Evolutionary conservation across 2,329 filamentous ascomycete genomes (phyloP).

Genomic region (Clathrospora elynae): DNA sequence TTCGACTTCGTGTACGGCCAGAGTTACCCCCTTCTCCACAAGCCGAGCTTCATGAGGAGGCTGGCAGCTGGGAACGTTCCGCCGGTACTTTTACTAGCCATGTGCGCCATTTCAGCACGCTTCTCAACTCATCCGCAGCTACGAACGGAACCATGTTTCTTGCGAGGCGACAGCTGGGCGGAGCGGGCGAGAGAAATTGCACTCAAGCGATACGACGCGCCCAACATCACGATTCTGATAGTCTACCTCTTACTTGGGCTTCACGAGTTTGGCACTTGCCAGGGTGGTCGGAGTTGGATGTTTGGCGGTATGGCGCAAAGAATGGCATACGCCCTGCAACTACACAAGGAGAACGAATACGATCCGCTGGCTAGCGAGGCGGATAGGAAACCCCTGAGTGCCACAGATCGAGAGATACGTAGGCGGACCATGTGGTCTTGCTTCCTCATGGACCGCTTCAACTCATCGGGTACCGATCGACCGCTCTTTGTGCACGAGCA

Average conservation of each 20-base stretch:
- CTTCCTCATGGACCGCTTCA: slow-evolving; percentile 96
- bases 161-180: slow-evolving; percentile 91
- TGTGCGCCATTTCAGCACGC: slow-evolving; percentile 92
- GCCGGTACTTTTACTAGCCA: slow-evolving; percentile 87
- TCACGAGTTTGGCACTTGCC: slow-evolving; percentile 96
- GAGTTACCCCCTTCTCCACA: slow-evolving; percentile 91
- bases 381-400: slow-evolving; percentile 71
- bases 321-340: slow-evolving; percentile 94
- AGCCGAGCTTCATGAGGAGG: slow-evolving; percentile 94
- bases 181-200: slow-evolving; percentile 85
- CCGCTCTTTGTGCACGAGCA: slow-evolving; percentile 91
- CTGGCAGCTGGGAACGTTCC: slow-evolving; percentile 79
- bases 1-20: slow-evolving; percentile 97
- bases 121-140: slow-evolving; percentile 89
- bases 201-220: slow-evolving; percentile 85
- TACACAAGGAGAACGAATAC: slow-evolving; percentile 88
- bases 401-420: slow-evolving; percentile 90
- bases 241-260: slow-evolving; percentile 86
- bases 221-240: slow-evolving; percentile 93
- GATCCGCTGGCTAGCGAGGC: slow-evolving; percentile 72
- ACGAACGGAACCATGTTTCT: slow-evolving; percentile 75
- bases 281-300: slow-evolving; percentile 94
- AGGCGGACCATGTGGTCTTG: slow-evolving; percentile 97
- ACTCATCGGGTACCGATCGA: slow-evolving; percentile 90
- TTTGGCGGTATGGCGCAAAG: slow-evolving; percentile 92